Evolutionary conservation across 2,329 filamentous ascomycete genomes (phyloP).

Genomic region (Sclerotinia glacialis): DNA sequence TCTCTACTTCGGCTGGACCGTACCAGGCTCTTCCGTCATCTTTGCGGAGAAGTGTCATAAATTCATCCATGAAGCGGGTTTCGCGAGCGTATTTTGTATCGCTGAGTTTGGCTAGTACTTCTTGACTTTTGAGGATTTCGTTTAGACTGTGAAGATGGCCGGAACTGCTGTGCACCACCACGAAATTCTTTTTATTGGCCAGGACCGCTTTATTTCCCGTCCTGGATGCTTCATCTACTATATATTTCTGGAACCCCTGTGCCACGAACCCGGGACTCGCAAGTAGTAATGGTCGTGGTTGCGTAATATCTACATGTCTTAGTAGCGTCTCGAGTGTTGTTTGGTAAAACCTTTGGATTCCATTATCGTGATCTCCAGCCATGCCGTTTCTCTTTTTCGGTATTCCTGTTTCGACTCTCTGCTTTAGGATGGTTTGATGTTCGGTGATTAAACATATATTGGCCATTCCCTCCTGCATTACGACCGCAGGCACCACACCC

Average conservation of each 20-base stretch:
- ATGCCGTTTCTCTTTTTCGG: conserved; percentile 64
- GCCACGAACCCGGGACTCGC: conserved; percentile 90
- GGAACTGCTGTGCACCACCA: conserved; percentile 78
- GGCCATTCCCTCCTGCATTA: conserved; percentile 86
- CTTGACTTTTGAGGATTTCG: conserved; percentile 78
- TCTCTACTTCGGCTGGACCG: conserved; percentile 76
- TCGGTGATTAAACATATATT: conserved; percentile 82
- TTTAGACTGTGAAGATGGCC: conserved; percentile 84
- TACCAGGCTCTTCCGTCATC: conserved; percentile 93
- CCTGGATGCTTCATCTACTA: conserved; percentile 59
- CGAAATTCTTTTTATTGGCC: conserved; percentile 58
- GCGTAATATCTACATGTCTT: conserved; percentile 71
- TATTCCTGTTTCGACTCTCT: conserved; percentile 63
- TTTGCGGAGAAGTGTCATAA: conserved; percentile 71
- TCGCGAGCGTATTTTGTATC: conserved; percentile 88
- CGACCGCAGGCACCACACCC: conserved; percentile 81
- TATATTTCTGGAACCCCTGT: conserved; percentile 73
- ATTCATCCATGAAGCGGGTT: conserved; percentile 78
- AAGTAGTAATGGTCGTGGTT: conserved; percentile 71
- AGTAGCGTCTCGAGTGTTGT: conserved; percentile 72
- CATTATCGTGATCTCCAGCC: conserved; percentile 63
- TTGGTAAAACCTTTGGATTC: conserved; percentile 74
- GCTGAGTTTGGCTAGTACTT: conserved; percentile 72
- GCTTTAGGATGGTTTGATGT: conserved; percentile 72
- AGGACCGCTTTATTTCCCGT: conserved; percentile 67